A percentile compares a stretch with the other conserved stretches of the same genome.
Conservation (phyloP, 805 yeast genomes). For the Lachancea lanzarotensis region DNA sequence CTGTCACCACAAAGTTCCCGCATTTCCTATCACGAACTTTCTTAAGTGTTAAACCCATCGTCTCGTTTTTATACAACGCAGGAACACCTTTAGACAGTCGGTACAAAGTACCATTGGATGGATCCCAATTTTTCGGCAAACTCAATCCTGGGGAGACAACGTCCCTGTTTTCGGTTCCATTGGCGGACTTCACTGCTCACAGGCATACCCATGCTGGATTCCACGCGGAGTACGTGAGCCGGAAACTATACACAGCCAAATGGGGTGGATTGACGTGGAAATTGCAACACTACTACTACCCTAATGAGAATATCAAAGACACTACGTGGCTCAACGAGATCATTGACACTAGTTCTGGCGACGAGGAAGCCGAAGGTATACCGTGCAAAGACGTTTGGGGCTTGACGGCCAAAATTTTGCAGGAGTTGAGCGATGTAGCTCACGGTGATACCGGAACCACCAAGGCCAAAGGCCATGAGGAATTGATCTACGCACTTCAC, state of each 20-base stretch:
- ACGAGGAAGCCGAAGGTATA: constrained; percentile 33
- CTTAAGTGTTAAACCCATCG: constrained; percentile 76
- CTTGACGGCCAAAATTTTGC: constrained; percentile 70
- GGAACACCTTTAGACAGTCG: constrained; percentile 20
- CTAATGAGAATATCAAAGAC: constrained; percentile 48
- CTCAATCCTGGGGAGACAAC: constrained; percentile 76
- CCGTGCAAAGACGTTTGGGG: constrained; percentile 76
- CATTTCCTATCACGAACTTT: constrained; percentile 76
- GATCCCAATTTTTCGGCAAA: constrained; percentile 31
- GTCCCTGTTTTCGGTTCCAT: constrained; percentile 62
- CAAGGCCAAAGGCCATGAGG: constrained; percentile 51
- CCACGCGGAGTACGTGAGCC: constrained; percentile 30
- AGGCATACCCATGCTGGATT: constrained; percentile 10
- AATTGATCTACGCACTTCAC: constrained; percentile 51
- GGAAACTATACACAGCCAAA: constrained; percentile 33
- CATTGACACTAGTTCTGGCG: constrained; percentile 53
- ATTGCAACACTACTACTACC: constrained; percentile 55
- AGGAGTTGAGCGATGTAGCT: constrained; percentile 55
- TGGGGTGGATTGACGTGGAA: constrained; percentile 77
- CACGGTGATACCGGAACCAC: constrained; percentile 30
- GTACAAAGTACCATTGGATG: constrained; percentile 30
- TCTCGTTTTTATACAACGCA: constrained; percentile 48
- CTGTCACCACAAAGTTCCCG: constrained; percentile 54
- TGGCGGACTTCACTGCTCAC: constrained; percentile 46
- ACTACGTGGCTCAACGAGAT: constrained; percentile 57